A percentile compares a stretch with the other conserved stretches of the same genome.
Conservation (phyloP, 176 grass and related monocot species). For the Elymus sibiricus region DNA sequence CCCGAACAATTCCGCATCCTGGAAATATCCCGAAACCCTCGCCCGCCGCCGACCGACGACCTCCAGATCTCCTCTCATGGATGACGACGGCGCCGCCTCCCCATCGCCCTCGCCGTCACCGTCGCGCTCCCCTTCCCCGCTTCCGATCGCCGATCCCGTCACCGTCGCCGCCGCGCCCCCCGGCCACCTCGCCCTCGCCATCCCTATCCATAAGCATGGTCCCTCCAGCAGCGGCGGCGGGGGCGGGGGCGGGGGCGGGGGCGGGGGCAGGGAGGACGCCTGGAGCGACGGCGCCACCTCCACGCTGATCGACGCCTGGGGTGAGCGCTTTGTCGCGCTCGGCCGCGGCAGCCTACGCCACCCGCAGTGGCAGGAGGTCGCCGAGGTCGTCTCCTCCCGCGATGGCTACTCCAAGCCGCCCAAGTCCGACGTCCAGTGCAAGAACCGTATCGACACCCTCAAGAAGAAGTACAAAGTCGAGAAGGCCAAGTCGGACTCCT, state of each 20-base stretch:
- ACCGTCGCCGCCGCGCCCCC: conserved; percentile 52
- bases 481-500: conserved; percentile 48
- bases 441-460: conserved; percentile 96
- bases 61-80: conserved; percentile 36
- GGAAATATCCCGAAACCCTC: conserved; percentile 51
- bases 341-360: conserved; percentile 87
- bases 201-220: conserved; percentile 64
- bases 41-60: conserved; percentile 24
- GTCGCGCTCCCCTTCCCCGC: conserved; percentile 24
- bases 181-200: conserved; percentile 57
- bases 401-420: conserved; percentile 68
- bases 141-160: conserved; percentile 36
- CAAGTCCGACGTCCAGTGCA: conserved; percentile 91
- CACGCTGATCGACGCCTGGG: conserved; percentile 95
- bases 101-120: conserved; percentile 33
- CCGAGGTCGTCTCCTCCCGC: conserved; percentile 83
- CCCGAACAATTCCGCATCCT: conserved; percentile 14
- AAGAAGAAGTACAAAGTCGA: conserved; percentile 99
- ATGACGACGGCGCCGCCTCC: conserved; percentile 38
- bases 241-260: conserved; percentile 28
- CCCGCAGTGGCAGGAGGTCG: conserved; percentile 98
- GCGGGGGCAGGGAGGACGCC: conserved; percentile 78
- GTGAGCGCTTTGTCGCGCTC: conserved; percentile 84
- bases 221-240: conserved; percentile 21
- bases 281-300: conserved; percentile 97